phyloP scores from a whole-genome alignment of 129 eudicot genomes.

The Sambucus nigra region DNA sequence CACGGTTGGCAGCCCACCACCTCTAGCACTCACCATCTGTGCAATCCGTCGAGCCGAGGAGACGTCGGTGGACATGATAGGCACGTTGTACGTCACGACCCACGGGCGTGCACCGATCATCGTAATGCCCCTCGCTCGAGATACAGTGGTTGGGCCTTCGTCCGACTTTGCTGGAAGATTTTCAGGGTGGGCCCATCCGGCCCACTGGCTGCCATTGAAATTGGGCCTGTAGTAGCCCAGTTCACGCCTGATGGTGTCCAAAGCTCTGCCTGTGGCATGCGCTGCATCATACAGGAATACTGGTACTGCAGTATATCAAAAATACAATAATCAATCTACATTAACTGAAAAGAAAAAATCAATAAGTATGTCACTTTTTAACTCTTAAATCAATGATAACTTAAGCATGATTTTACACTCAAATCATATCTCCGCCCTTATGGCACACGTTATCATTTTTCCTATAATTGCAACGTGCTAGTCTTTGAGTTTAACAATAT shows the following conservation, averaged over 20 bases:
- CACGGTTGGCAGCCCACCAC: constrained; percentile 51
- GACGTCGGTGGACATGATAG: constrained; percentile 42
- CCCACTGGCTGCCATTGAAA: constrained; percentile 36
- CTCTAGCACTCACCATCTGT: constrained; percentile 43
- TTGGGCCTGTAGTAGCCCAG: constrained; percentile 42
- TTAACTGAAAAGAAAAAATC: no score
- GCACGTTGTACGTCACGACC: constrained; percentile 43
- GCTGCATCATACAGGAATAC: constrained; percentile 43
- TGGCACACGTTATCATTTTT: background rate
- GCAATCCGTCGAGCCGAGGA: constrained; percentile 36
- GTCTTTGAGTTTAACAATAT: background rate
- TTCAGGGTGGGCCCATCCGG: constrained; percentile 40
- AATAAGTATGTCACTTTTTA: no score
- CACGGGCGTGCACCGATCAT: constrained; percentile 45
- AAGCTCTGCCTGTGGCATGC: constrained; percentile 37
- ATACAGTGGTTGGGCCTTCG: constrained; percentile 32
- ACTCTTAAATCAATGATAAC: no score
- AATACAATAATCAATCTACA: no score
- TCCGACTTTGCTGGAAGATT: constrained; percentile 27
- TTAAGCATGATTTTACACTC: background rate
- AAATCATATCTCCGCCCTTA: background rate
- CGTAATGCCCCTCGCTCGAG: constrained; percentile 30
- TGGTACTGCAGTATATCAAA: constrained; percentile 23
- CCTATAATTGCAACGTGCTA: background rate
- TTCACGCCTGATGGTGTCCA: constrained; percentile 40